Percentiles rank a stretch among this genome's conserved stretches.
phyloP scores from a whole-genome alignment of 1,284 basidiomycete species.

The Papiliotrema nemorosa region DNA sequence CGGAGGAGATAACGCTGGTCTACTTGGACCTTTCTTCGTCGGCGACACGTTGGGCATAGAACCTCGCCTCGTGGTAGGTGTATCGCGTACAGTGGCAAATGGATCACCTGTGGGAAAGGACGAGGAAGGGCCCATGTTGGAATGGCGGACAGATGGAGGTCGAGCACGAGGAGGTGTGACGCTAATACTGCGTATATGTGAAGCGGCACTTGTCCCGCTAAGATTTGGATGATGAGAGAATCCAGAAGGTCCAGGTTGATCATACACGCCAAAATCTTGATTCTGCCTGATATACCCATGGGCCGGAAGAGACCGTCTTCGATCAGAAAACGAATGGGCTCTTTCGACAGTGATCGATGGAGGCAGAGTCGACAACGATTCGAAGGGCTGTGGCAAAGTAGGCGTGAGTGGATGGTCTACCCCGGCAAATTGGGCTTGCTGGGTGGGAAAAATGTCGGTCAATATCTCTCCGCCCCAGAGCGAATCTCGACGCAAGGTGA shows the following conservation, averaged over 20 bases:
- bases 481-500: not conserved
- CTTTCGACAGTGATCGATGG: not conserved
- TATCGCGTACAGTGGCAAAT: not conserved
- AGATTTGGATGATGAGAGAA: too few species aligned
- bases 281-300: too few species aligned
- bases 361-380: not conserved
- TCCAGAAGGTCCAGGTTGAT: too few species aligned
- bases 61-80: too few species aligned
- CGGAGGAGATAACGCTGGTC: not conserved
- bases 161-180: too few species aligned
- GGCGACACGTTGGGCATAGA: too few species aligned
- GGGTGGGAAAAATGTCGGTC: not conserved
- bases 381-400: not conserved
- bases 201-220: too few species aligned
- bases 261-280: too few species aligned
- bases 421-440: not conserved
- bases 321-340: not conserved
- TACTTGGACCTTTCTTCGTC: too few species aligned
- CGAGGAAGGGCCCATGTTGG: too few species aligned
- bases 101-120: not conserved
- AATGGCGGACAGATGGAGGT: too few species aligned
- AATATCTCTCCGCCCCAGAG: not conserved
- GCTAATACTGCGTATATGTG: too few species aligned
- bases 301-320: not conserved
- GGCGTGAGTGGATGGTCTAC: conserved; percentile 3